Evolutionary conservation across 345 rosid genomes (phyloP), one percentile per base, ranked within the genome.

Genomic region (Mallotus nudiflorus): DNA sequence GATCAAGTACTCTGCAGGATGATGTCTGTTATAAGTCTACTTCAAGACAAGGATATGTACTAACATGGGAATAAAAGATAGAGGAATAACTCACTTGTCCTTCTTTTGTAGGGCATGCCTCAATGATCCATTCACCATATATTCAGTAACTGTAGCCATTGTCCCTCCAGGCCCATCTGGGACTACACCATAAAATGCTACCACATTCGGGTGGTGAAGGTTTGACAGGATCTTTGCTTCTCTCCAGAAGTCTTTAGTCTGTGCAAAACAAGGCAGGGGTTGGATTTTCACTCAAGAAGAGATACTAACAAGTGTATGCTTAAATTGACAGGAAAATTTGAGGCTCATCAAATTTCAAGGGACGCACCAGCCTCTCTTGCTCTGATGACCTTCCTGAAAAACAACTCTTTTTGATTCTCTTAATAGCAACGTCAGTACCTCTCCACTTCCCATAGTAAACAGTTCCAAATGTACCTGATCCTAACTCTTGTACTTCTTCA

Each of bases 391-490:
- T 82, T 56, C 95, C 97, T 3, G 82, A 78, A 72, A 94, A 94
- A 76, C 96, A 90, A 57, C 93, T 88, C 39, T 90, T 86, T 79
- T 90, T 94, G 18, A 94, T 94, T 73, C 96, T 82, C 81, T 94
- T 91, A 66, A 94, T 90, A 68, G 97, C 98, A 51, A 94, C 96
- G 79, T 90, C 97, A 46, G 97, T 91, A 65, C 98, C 98, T 75
- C 96, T 88, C 97, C 98, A 94, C 74, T 90, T 94, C 62, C 95
- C 98, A 67, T 85, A 79, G 73, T 87, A 90, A 31, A 94, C 97
- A 24, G 97, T 90, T 77, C 97, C 96, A 77, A 85, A 94, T 64
- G 97, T 94, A 35, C 98, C 98, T 0, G 97, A 90, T 48, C 98
- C 98, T 29, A 94, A 77, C 80, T 94, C 98, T 52, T 75, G 77